phyloP scores from a whole-genome alignment of 768 basidiomycete genomes.

The Boletus rex-veris region DNA sequence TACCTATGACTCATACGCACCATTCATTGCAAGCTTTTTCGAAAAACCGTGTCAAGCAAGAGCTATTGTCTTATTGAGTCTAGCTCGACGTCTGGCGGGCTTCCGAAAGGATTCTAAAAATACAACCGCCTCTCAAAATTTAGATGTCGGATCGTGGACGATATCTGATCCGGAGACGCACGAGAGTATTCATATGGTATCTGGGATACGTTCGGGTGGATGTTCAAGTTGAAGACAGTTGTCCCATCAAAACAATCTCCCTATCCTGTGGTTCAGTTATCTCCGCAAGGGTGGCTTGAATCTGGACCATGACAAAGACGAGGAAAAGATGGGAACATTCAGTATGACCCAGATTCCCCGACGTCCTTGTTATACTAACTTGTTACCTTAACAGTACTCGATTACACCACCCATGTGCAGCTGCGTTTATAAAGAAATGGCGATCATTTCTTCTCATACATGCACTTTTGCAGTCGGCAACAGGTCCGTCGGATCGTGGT shows the following conservation, averaged over 20 bases:
- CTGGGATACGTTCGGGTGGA: neutral
- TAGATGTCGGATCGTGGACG: neutral
- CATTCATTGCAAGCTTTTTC: constrained; percentile 7
- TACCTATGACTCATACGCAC: constrained; percentile 14
- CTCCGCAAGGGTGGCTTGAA: neutral
- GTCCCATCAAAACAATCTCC: neutral
- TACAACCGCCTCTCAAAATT: too few relatives aligned
- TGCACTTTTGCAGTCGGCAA: constrained; percentile 6
- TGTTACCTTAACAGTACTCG: neutral
- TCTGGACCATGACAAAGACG: constrained; percentile 1
- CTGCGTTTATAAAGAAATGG: constrained; percentile 4
- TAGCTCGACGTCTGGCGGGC: too few relatives aligned
- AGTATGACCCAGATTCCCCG: constrained; percentile 1
- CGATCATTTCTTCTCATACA: too few relatives aligned
- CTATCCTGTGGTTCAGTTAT: neutral
- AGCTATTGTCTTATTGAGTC: constrained; percentile 6
- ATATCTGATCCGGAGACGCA: neutral
- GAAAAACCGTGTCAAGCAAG: constrained; percentile 2
- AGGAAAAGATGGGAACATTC: constrained; percentile 7
- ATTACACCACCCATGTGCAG: too few relatives aligned
- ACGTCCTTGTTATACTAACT: neutral
- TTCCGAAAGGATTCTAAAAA: too few relatives aligned
- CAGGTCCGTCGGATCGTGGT: neutral
- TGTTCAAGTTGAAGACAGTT: neutral
- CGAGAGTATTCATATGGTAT: neutral